Evolutionary conservation across 371 early-diverging fungal species (phyloP).

Genomic region (Actinomucor elegans): DNA sequence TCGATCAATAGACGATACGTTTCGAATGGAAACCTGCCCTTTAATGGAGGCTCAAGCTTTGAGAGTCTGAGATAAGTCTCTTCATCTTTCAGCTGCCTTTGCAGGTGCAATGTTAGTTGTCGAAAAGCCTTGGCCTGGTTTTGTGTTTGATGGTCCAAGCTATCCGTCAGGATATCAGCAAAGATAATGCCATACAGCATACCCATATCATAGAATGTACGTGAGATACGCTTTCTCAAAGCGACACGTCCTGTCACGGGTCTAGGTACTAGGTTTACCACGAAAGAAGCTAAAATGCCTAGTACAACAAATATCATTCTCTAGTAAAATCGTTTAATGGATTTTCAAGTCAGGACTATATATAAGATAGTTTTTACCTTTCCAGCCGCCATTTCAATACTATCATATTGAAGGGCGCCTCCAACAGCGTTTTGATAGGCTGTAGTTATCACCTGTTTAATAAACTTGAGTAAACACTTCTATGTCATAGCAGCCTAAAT

Average conservation of each 20-base stretch:
- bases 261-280: conserved; percentile 33
- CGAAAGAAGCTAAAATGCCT: conserved; percentile 31
- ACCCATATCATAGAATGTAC: conserved; percentile 39
- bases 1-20: conserved; percentile 25
- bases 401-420: conserved; percentile 5
- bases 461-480: neutral
- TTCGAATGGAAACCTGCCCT: conserved; percentile 36
- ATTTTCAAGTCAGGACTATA: neutral
- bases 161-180: conserved; percentile 7
- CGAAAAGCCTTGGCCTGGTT: conserved; percentile 27
- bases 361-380: conserved; percentile 24
- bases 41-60: conserved; percentile 39
- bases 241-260: conserved; percentile 42
- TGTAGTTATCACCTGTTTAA: conserved; percentile 19
- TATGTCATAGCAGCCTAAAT: too few relatives aligned
- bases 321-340: conserved; percentile 6
- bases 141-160: neutral
- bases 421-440: conserved; percentile 22
- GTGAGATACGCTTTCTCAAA: conserved; percentile 36
- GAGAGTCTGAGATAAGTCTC: conserved; percentile 23
- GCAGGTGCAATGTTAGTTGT: conserved; percentile 27
- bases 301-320: conserved; percentile 32
- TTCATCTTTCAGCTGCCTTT: conserved; percentile 39
- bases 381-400: conserved; percentile 38
- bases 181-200: conserved; percentile 33